Evolutionary conservation across 1,139 yeast species (phyloP), one percentile per base, ranked within the genome.

Genomic region (Geotrichum reessii): DNA sequence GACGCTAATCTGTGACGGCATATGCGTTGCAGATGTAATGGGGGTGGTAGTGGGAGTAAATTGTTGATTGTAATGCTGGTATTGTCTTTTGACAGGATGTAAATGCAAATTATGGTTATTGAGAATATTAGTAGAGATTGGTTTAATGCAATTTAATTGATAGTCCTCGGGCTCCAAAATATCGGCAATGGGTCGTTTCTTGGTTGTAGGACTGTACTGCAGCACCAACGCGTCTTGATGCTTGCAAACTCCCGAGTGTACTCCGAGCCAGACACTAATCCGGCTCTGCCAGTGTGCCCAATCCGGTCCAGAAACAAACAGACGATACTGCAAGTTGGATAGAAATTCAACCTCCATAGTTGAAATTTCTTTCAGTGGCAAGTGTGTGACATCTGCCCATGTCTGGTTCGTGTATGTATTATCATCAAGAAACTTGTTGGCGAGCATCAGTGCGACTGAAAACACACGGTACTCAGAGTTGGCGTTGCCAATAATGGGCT

Each of bases 341-440:
- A 74, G 65, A 56, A 74, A 73, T 65, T 74, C 76, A 37, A 69
- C 81, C 74, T 92, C 98, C 73, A 83, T 78, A 40, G 75, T 73
- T 69, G 87, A 87, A 61, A 92, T 78, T 50, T 79, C 75, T 3
- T 69, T 66, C 58, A 87, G 76, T 12, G 81, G 75, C 64, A 92
- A 78, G 47, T 91, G 90, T 12, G 96, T 87, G 50, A 96, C 96
- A 55, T 89, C 93, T 25, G 93, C 82, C 98, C 97, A 92, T 1
- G 96, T 87, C 69, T 83, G 82, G 75, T 91, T 91, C 63, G 96
- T 88, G 70, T 90, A 92, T 44, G 97, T 91, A 71, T 90, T 89
- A 75, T 92, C 98, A 73, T 92, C 97, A 67, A 89, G 87, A 71
- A 89, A 89, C 74, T 92, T 92, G 76, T 91, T 92, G 48, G 96